These are phyloP conservation scores for Saturnispora mendoncae DNA, from an alignment of 805 yeast species.

Conservation along the genomic window DNA sequence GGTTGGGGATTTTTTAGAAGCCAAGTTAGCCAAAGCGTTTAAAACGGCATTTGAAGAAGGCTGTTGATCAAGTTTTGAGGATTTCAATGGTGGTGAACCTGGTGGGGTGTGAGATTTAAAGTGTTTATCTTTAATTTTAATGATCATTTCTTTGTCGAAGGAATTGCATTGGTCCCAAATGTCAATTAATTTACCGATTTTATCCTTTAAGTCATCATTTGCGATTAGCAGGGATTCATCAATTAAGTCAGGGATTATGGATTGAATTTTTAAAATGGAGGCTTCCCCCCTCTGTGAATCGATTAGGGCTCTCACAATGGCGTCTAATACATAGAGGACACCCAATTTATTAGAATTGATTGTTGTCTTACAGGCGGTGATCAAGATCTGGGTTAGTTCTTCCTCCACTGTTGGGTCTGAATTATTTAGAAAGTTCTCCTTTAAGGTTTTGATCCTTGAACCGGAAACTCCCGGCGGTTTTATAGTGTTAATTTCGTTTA, in stretches of 20 bases:
- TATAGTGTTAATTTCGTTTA: slow-evolving; percentile 44
- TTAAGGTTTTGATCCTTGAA: slow-evolving; percentile 80
- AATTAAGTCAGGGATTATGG: slow-evolving; percentile 54
- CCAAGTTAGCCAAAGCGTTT: slow-evolving; percentile 61
- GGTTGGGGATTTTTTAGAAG: slow-evolving; percentile 35
- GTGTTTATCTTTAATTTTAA: slow-evolving; percentile 47
- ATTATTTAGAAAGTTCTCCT: slow-evolving; percentile 69
- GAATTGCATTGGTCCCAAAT: slow-evolving; percentile 88
- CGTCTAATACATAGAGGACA: slow-evolving; percentile 82
- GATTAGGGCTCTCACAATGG: slow-evolving; percentile 77
- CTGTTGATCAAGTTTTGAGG: slow-evolving; percentile 35
- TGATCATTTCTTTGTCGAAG: slow-evolving; percentile 50
- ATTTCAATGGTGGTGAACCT: slow-evolving; percentile 46
- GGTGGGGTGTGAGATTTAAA: slow-evolving; percentile 66
- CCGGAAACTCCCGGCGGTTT: slow-evolving; percentile 94
- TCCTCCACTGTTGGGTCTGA: slow-evolving; percentile 46
- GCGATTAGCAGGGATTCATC: slow-evolving; percentile 30
- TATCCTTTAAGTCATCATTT: slow-evolving; percentile 51
- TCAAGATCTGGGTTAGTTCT: slow-evolving; percentile 47
- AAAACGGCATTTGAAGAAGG: slow-evolving; percentile 35
- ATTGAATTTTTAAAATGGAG: slow-evolving; percentile 34
- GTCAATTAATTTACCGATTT: slow-evolving; percentile 74
- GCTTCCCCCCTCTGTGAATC: slow-evolving; percentile 44
- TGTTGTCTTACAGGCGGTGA: slow-evolving; percentile 60
- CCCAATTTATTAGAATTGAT: slow-evolving; percentile 84